These are phyloP conservation scores for Fusarium albidum DNA, from an alignment of 2,329 filamentous ascomycete genomes.

Conservation along the genomic window DNA sequence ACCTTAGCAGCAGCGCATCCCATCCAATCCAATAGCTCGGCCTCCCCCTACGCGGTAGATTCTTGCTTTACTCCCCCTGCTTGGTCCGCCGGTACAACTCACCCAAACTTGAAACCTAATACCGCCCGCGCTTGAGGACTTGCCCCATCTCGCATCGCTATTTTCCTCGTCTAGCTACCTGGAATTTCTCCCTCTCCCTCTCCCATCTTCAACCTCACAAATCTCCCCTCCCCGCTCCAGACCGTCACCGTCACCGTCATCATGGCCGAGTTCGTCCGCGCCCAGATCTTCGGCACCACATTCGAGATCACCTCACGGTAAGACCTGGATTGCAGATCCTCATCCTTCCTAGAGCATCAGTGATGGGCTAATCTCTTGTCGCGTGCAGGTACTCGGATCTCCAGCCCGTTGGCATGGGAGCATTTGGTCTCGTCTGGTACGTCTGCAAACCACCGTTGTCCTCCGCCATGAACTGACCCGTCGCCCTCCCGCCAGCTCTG, in stretches of 20 bases:
- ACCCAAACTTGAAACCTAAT: slow-evolving; percentile 13
- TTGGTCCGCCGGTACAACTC: slow-evolving; percentile 25
- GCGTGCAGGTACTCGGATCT: slow-evolving; percentile 87
- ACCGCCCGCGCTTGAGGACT: slow-evolving; percentile 20
- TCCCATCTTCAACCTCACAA: slow-evolving; percentile 14
- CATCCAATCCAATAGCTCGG: slow-evolving; percentile 21
- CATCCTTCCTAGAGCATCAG: slow-evolving; percentile 6
- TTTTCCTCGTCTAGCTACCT: slow-evolving; percentile 25
- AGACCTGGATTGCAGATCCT: slow-evolving; percentile 9
- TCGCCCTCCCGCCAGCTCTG: slow-evolving; percentile 69
- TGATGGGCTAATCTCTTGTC: slow-evolving; percentile 15
- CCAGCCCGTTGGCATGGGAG: slow-evolving; percentile 98
- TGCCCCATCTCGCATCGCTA: slow-evolving; percentile 14
- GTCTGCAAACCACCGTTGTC: slow-evolving; percentile 38
- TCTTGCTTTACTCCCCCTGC: slow-evolving; percentile 22
- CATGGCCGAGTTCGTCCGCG: slow-evolving; percentile 99
- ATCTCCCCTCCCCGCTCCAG: slow-evolving; percentile 16
- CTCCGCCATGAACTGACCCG: slow-evolving; percentile 10
- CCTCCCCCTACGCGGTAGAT: slow-evolving; percentile 1
- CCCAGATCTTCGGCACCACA: slow-evolving; percentile 99
- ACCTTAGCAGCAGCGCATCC: slow-evolving; percentile 6
- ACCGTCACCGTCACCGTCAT: slow-evolving; percentile 57
- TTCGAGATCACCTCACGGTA: slow-evolving; percentile 99
- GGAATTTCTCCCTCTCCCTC: slow-evolving; percentile 17
- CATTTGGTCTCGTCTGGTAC: slow-evolving; percentile 97